Evolutionary conservation across 2,329 filamentous ascomycete species (phyloP), one percentile per base, ranked within the genome.

Genomic region (Penicillium sp.): DNA sequence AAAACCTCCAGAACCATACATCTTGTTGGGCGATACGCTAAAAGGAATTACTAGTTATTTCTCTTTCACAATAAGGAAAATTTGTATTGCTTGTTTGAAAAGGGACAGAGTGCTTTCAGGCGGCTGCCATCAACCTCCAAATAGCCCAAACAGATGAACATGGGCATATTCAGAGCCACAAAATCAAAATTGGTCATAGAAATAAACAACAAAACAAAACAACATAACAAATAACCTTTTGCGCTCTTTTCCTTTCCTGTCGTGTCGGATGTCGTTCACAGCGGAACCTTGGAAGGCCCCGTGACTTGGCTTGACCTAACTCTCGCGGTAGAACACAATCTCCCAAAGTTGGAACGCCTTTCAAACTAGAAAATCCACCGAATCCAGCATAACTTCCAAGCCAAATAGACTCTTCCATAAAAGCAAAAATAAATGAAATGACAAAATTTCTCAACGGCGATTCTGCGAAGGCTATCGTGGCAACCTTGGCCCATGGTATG

Each of bases 301-400:
- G 50, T 53, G 41, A 37, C 50, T 27, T 47, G 4, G 29, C 50
- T 53, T 53, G 41, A 53, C 50, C 50, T 53, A 46, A 53, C 21
- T 53, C 29, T 21, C 17, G 5, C 25, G 21, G 15, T n/a, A 31
- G 27, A 12, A 35, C 9, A 27, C 15, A 27, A 27, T 7, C 10
- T 19, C 13, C 29, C n/a, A 25, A 48, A 12, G 3, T 35, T 35
- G 13, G 1, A 23, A 33, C 25, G 23, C 19, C 21, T 31, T 13
- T 52, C 19, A 3, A 33, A 21, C 19, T 33, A 10, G 7, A 21
- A 33, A 33, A 35, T 8, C 19, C 19, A 23, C 21, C 21, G 25
- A 17, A 19, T 45, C 10, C 7, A 23, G 19, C 9, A 0, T 31
- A 29, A 15, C 21, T 12, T 13, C 29, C n/a, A n/a, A n/a, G 6